Percentiles rank a stretch among this genome's conserved stretches.
phyloP scores from a whole-genome alignment of 768 basidiomycete genomes.

The Xerocomellus dryophilus region DNA sequence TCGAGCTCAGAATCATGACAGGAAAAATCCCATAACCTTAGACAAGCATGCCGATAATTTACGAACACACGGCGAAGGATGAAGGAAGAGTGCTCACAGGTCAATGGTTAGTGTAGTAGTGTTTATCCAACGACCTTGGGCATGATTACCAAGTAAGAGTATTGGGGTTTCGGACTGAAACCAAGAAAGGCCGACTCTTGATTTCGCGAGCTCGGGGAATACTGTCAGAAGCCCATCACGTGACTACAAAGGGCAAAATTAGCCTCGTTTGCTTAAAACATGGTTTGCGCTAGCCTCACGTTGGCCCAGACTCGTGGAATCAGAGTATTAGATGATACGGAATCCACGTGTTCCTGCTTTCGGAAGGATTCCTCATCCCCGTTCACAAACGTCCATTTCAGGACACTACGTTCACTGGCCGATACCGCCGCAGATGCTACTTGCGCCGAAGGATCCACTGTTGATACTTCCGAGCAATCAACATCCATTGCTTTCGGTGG shows the following conservation, averaged over 20 bases:
- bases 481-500: not conserved
- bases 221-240: slow-evolving; percentile 15
- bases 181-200: slow-evolving; percentile 22
- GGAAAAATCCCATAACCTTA: slow-evolving; percentile 26
- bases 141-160: slow-evolving; percentile 19
- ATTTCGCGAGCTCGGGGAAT: slow-evolving; percentile 26
- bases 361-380: not conserved
- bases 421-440: not conserved
- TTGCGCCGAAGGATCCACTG: not conserved
- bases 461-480: not conserved
- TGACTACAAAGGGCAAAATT: slow-evolving; percentile 19
- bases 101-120: slow-evolving; percentile 19
- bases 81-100: slow-evolving; percentile 16
- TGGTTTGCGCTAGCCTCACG: slow-evolving; percentile 16
- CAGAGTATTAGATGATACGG: not conserved
- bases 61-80: not conserved
- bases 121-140: slow-evolving; percentile 17
- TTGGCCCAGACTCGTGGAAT: slow-evolving; percentile 29
- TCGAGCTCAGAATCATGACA: slow-evolving; percentile 24
- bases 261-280: not conserved
- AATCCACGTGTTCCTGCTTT: not conserved
- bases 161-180: slow-evolving; percentile 28
- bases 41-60: not conserved
- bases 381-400: slow-evolving; percentile 23
- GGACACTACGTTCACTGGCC: not conserved